Percentiles rank a stretch among this genome's conserved stretches.
Conservation (phyloP, 352 stramenopile species). For the Globisporangium cystogenes region DNA sequence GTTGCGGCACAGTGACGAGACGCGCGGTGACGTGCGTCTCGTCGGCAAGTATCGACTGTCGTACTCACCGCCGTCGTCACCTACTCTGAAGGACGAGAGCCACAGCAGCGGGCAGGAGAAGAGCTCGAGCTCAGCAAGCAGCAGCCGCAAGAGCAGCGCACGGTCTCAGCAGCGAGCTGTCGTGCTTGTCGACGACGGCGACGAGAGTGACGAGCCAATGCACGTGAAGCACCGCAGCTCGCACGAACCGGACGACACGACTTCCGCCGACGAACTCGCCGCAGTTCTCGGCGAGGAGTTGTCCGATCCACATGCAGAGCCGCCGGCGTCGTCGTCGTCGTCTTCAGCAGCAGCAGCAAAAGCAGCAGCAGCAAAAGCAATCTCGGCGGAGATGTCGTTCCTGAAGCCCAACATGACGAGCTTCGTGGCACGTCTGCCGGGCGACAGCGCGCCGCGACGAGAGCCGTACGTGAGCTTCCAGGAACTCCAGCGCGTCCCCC, state of each 20-base stretch:
- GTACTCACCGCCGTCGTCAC: not conserved
- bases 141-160: not conserved
- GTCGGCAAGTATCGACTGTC: not conserved
- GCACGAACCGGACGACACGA: not conserved
- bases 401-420: slow-evolving; percentile 36
- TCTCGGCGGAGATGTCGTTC: slow-evolving; percentile 30
- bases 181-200: too few relatives aligned
- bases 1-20: not conserved
- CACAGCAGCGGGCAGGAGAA: not conserved
- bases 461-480: not conserved
- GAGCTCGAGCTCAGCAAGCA: not conserved
- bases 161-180: not conserved
- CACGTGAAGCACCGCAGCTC: not conserved
- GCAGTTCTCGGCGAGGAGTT: not conserved
- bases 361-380: not conserved
- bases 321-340: not conserved
- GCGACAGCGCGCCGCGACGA: not conserved
- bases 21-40: too few relatives aligned
- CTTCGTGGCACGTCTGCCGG: slow-evolving; percentile 17
- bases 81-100: not conserved
- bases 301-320: not conserved
- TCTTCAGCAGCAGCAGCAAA: slow-evolving; percentile 4
- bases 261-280: not conserved
- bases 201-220: too few relatives aligned
- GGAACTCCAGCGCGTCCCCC: not conserved